These are phyloP conservation scores for Phalaenopsis hybrid DNA, from an alignment of 116 monocot species.

Conservation along the genomic window DNA sequence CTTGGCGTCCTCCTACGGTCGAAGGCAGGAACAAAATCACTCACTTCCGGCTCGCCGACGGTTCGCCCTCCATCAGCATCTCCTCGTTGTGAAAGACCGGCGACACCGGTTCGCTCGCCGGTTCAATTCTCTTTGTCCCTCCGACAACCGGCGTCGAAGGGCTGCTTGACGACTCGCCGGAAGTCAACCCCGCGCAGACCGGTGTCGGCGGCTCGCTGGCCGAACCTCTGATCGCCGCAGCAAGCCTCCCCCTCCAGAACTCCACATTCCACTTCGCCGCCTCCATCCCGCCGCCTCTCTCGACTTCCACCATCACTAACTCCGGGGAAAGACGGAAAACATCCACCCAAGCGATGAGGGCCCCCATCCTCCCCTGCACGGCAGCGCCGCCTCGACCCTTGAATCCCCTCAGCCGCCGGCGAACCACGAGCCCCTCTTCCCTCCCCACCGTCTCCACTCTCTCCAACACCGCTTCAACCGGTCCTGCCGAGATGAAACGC, in stretches of 20 bases:
- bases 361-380: slow-evolving; percentile 22
- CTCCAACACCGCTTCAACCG: slow-evolving; percentile 15
- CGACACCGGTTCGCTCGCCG: not conserved
- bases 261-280: slow-evolving; percentile 9
- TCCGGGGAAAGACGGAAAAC: slow-evolving; percentile 10
- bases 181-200: not conserved
- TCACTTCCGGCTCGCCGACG: too few species aligned
- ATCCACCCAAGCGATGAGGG: slow-evolving; percentile 20
- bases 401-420: slow-evolving; percentile 7
- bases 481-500: slow-evolving; percentile 11
- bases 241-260: slow-evolving; percentile 29
- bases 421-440: slow-evolving; percentile 16
- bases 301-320: slow-evolving; percentile 25
- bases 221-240: slow-evolving; percentile 5
- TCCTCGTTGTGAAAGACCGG: not conserved
- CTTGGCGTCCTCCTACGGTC: too few species aligned
- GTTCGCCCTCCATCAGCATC: not conserved
- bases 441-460: slow-evolving; percentile 18
- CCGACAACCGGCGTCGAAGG: not conserved
- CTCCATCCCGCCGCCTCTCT: slow-evolving; percentile 8
- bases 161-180: not conserved
- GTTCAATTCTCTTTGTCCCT: not conserved
- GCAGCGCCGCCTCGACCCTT: slow-evolving; percentile 5
- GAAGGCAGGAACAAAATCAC: too few species aligned
- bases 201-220: slow-evolving; percentile 17